Percentiles rank a stretch among this genome's conserved stretches.
These are phyloP conservation scores for Ettlia oleoabundans DNA, from an alignment of 139 green algal genomes.

Conservation along the genomic window DNA sequence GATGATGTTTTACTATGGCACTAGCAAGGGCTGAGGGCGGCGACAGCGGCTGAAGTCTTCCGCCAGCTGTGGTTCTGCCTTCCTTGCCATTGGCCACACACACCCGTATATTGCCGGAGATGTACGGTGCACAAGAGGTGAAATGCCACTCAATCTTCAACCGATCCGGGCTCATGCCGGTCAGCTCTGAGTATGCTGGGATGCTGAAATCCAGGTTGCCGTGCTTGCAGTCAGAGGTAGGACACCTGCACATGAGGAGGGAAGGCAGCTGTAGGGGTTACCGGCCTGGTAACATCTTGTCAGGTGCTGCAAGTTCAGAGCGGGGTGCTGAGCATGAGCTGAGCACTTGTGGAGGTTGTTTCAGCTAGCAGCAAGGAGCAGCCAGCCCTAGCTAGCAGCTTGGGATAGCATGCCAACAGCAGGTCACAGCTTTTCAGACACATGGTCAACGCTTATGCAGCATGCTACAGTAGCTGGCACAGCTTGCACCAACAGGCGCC, in stretches of 20 bases:
- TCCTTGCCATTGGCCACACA: background rate
- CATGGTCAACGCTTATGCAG: background rate
- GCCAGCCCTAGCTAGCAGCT: no score
- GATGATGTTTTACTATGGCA: background rate
- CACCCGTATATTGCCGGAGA: conserved; percentile 6
- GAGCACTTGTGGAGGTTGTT: no score
- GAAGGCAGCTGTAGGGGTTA: background rate
- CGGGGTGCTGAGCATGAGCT: no score
- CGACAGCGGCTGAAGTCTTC: background rate
- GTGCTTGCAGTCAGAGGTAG: background rate
- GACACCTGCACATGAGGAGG: background rate
- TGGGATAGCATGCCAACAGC: background rate
- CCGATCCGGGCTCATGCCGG: background rate
- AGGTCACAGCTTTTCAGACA: background rate
- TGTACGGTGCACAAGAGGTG: background rate
- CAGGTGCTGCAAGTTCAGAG: no score
- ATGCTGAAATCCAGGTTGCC: conserved; percentile 2
- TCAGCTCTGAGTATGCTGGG: background rate
- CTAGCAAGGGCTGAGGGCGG: background rate
- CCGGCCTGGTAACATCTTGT: no score
- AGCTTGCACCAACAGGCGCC: no score
- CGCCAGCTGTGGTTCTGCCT: background rate
- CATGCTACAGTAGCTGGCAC: no score
- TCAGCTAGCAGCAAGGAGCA: no score
- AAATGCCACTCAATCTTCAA: conserved; percentile 16